These are phyloP conservation scores for Gliomastix tumulicola DNA, from an alignment of 2,329 filamentous ascomycete species.

Conservation along the genomic window DNA sequence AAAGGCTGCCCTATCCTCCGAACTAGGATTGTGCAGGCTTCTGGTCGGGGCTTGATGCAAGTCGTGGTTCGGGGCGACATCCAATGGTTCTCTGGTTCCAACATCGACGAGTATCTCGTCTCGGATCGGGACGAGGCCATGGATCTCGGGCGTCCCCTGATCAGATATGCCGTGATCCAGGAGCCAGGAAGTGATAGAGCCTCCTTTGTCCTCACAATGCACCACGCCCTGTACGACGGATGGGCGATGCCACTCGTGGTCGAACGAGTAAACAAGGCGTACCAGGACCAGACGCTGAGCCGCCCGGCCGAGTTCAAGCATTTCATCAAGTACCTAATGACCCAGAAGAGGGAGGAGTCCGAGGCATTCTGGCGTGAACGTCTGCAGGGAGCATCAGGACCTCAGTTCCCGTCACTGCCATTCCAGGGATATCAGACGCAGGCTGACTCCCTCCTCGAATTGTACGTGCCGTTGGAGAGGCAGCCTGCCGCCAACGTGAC, in stretches of 20 bases:
- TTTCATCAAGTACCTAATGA: conserved; percentile 39
- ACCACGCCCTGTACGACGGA: conserved; percentile 50
- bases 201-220: conserved; percentile 44
- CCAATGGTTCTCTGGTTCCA: conserved; percentile 20
- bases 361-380: conserved; percentile 39
- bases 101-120: conserved; percentile 30
- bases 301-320: conserved; percentile 36
- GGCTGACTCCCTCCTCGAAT: conserved; percentile 45
- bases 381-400: conserved; percentile 32
- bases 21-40: conserved; percentile 40
- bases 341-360: conserved; percentile 28
- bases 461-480: conserved; percentile 34
- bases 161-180: conserved; percentile 35
- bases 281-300: conserved; percentile 19
- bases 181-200: conserved; percentile 9
- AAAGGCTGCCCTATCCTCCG: conserved; percentile 33
- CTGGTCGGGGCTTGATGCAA: conserved; percentile 35
- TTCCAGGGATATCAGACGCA: conserved; percentile 38
- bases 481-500: conserved; percentile 34
- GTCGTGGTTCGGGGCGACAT: conserved; percentile 35
- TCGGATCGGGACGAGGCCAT: conserved; percentile 30
- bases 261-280: conserved; percentile 38
- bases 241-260: conserved; percentile 46
- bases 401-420: conserved; percentile 42
- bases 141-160: conserved; percentile 36